Percentiles rank a stretch among this genome's conserved stretches.
Evolutionary conservation across 2,329 filamentous ascomycete species (phyloP).

Genomic region (Beauveria varroae): DNA sequence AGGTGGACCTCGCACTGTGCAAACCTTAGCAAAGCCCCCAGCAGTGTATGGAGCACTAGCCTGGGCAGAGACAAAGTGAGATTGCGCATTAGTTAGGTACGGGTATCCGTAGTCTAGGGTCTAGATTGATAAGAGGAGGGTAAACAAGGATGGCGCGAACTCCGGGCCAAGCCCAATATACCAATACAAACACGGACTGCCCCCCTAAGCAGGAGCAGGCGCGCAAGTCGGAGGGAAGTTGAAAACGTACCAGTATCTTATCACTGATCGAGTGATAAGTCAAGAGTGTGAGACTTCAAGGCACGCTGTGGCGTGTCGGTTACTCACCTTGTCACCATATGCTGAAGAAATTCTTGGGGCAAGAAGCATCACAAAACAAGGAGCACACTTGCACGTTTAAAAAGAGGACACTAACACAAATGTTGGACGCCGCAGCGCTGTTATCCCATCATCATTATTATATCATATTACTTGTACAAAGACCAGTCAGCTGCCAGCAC

Average conservation of each 20-base stretch:
- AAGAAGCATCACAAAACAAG: not conserved
- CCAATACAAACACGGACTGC: not conserved
- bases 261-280: not conserved
- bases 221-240: not conserved
- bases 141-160: conserved; percentile 4
- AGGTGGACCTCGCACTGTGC: not conserved
- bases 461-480: conserved; percentile 1
- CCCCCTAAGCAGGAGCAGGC: not conserved
- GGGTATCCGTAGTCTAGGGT: not conserved
- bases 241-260: no score
- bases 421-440: no score
- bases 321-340: not conserved
- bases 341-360: not conserved
- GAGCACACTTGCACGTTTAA: no score
- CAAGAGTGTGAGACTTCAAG: not conserved
- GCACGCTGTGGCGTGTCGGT: not conserved
- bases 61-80: not conserved
- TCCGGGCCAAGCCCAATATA: not conserved
- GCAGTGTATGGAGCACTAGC: not conserved
- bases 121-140: conserved; percentile 5
- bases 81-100: not conserved
- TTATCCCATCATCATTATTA: not conserved
- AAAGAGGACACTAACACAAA: not conserved
- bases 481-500: not conserved
- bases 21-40: not conserved